Evolutionary conservation across 352 stramenopile species (phyloP).

Genomic region (Globisporangium cystogenes): DNA sequence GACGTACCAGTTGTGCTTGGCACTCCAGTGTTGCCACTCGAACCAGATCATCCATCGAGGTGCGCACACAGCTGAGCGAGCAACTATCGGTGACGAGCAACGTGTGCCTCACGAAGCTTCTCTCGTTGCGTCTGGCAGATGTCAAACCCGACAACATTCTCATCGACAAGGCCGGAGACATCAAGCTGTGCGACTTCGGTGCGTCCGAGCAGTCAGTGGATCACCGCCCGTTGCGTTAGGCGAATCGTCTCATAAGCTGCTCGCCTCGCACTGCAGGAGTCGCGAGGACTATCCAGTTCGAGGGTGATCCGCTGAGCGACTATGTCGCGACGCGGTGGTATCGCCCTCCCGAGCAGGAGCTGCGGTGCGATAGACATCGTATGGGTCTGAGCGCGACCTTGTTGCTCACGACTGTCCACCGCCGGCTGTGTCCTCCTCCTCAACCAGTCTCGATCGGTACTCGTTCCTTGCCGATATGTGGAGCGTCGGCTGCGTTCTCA

Average conservation of each 20-base stretch:
- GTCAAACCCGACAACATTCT: slow-evolving; percentile 83
- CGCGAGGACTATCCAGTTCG: slow-evolving; percentile 68
- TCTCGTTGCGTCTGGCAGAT: slow-evolving; percentile 24
- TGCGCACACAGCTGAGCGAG: slow-evolving; percentile 10
- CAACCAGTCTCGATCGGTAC: slow-evolving; percentile 69
- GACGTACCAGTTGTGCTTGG: slow-evolving; percentile 70
- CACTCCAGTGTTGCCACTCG: slow-evolving; percentile 69
- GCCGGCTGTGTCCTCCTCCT: neutral
- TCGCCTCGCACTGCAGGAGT: slow-evolving; percentile 27
- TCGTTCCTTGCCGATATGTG: slow-evolving; percentile 81
- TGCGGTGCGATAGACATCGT: slow-evolving; percentile 27
- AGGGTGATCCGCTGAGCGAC: slow-evolving; percentile 69
- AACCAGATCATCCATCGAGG: slow-evolving; percentile 81
- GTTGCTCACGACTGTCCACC: neutral
- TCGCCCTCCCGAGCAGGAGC: slow-evolving; percentile 72
- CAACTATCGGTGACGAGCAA: neutral
- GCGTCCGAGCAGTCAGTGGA: too few species aligned
- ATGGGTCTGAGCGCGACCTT: neutral
- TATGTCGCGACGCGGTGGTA: slow-evolving; percentile 84
- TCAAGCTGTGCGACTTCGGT: slow-evolving; percentile 81
- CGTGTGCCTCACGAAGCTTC: neutral
- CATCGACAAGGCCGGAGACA: slow-evolving; percentile 61
- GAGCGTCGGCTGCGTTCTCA: slow-evolving; percentile 73
- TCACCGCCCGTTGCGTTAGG: too few species aligned
- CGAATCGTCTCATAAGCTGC: neutral